A percentile compares a stretch with the other conserved stretches of the same genome.
These are phyloP conservation scores for Ophiostoma pallidulum DNA, from an alignment of 2,329 filamentous ascomycete genomes.

Conservation along the genomic window DNA sequence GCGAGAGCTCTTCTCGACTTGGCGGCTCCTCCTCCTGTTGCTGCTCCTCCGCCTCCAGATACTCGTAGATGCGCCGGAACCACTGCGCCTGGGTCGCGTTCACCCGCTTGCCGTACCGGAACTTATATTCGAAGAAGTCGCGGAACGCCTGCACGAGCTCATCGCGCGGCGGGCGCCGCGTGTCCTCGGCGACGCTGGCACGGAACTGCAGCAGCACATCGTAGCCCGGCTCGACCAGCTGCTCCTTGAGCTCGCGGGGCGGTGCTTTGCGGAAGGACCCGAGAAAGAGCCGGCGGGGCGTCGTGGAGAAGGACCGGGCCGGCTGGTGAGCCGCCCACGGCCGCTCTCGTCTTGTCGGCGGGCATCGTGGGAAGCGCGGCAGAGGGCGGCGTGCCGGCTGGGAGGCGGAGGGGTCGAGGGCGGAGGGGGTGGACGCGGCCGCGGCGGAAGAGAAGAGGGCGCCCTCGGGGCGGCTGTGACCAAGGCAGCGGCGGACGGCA, in stretches of 20 bases:
- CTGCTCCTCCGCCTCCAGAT: constrained; percentile 47
- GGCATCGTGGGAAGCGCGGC: too few species aligned
- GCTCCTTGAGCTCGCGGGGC: constrained; percentile 48
- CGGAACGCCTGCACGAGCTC: constrained; percentile 57
- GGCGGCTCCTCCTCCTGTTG: constrained; percentile 31
- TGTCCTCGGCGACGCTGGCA: constrained; percentile 50
- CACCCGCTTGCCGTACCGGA: constrained; percentile 37
- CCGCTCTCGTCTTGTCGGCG: neutral
- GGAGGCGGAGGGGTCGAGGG: neutral
- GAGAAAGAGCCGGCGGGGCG: constrained; percentile 47
- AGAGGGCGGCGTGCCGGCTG: neutral
- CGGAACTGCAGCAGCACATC: constrained; percentile 60
- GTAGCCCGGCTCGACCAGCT: constrained; percentile 61
- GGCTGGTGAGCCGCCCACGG: neutral
- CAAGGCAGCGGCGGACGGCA: constrained; percentile 48
- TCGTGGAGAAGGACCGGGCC: constrained; percentile 2
- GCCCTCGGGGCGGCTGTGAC: neutral
- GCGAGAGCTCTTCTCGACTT: constrained; percentile 22
- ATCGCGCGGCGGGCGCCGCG: constrained; percentile 53
- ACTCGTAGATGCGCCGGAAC: constrained; percentile 37
- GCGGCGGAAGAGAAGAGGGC: neutral
- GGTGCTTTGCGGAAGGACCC: constrained; percentile 48
- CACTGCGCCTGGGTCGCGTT: constrained; percentile 60
- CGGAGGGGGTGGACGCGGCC: neutral
- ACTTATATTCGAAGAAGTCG: constrained; percentile 51